These are phyloP conservation scores for Aspergillus conjunctus DNA, from an alignment of 495 filamentous ascomycete species.

Conservation along the genomic window DNA sequence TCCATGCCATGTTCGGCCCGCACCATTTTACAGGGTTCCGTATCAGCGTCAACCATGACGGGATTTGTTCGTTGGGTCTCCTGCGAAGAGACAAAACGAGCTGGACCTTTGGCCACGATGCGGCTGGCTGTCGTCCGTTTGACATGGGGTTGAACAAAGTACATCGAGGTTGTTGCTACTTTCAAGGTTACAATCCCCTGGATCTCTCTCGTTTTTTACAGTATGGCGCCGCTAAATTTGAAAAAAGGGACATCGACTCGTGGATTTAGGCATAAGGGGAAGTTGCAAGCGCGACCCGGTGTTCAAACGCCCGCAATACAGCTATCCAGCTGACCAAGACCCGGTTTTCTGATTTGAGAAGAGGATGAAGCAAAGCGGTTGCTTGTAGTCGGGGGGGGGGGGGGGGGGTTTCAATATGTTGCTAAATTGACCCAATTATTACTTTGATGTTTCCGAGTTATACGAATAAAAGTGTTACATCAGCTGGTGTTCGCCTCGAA, in stretches of 20 bases:
- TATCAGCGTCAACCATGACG: neutral
- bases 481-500: no score
- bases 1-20: neutral
- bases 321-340: no score
- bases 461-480: no score
- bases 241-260: neutral
- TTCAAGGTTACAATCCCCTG: slow-evolving; percentile 4
- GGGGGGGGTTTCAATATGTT: no score
- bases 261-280: neutral
- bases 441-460: no score
- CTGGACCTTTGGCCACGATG: neutral
- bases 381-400: no score
- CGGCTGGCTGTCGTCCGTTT: neutral
- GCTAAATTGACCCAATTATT: no score
- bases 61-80: neutral
- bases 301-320: no score
- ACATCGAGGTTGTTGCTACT: slow-evolving; percentile 9
- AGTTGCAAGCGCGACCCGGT: neutral
- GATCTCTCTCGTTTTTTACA: neutral
- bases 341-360: no score
- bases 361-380: no score
- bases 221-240: neutral
- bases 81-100: neutral
- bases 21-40: neutral
- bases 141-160: neutral